Conservation (phyloP, 2,329 filamentous ascomycete species). For the Fusarium continuum region DNA sequence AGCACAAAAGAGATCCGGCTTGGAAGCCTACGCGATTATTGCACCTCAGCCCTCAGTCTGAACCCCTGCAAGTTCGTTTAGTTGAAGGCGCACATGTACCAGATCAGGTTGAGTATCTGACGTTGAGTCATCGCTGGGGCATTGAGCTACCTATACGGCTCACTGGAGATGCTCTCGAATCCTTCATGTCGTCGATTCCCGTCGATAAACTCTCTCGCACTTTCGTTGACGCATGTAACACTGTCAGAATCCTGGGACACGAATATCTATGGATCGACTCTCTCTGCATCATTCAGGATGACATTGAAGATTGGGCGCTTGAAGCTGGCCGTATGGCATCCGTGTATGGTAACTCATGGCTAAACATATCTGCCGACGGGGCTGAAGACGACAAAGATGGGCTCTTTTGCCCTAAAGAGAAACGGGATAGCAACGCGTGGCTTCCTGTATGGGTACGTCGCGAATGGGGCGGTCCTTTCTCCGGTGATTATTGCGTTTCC, state of each 20-base stretch:
- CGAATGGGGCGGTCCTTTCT: neutral
- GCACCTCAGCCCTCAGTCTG: neutral
- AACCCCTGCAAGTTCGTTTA: neutral
- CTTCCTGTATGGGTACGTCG: neutral
- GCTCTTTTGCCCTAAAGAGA: neutral
- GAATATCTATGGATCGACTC: constrained; percentile 30
- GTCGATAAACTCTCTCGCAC: neutral
- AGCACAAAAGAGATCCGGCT: neutral
- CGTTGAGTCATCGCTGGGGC: constrained; percentile 2
- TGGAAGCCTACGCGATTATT: constrained; percentile 13
- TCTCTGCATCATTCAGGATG: constrained; percentile 31
- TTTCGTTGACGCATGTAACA: constrained; percentile 1
- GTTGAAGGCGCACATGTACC: neutral
- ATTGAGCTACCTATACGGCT: neutral
- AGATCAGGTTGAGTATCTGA: neutral
- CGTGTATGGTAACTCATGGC: neutral
- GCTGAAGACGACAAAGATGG: neutral
- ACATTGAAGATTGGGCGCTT: constrained; percentile 8
- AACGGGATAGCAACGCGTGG: neutral
- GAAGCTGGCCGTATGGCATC: constrained; percentile 9
- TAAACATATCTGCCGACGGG: constrained; percentile 8
- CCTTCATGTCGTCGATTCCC: neutral
- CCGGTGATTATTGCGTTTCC: neutral
- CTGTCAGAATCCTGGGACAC: neutral
- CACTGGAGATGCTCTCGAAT: neutral